These are phyloP conservation scores for Trametes meyenii DNA, from an alignment of 768 basidiomycete genomes.

Conservation along the genomic window DNA sequence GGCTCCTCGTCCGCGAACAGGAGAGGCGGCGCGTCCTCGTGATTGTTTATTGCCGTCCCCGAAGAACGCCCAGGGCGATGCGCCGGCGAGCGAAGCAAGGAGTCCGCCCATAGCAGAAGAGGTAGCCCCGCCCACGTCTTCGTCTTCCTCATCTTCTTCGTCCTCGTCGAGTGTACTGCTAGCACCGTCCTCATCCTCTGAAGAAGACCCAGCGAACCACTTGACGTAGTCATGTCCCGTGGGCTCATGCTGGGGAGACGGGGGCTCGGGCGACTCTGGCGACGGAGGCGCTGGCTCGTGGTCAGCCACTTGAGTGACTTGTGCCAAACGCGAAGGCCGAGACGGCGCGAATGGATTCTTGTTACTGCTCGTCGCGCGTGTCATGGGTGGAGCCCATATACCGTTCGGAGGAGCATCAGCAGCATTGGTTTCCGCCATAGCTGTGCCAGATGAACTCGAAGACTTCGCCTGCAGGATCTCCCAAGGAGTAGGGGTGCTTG, in stretches of 20 bases:
- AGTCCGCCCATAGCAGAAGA: conserved; percentile 6
- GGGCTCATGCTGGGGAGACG: conserved; percentile 12
- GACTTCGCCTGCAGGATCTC: conserved; percentile 10
- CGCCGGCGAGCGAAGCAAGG: conserved; percentile 16
- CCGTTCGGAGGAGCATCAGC: not conserved
- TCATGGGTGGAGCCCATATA: conserved; percentile 14
- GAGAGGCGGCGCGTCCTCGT: conserved; percentile 14
- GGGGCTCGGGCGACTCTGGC: conserved; percentile 20
- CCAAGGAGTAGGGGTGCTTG: conserved; percentile 4
- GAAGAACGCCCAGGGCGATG: conserved; percentile 19
- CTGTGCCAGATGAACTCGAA: not conserved
- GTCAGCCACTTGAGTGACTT: conserved; percentile 9
- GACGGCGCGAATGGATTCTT: conserved; percentile 18
- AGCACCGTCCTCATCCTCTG: conserved; percentile 15
- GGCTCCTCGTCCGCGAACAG: conserved; percentile 15
- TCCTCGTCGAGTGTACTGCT: conserved; percentile 9
- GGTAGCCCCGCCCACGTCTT: conserved; percentile 2
- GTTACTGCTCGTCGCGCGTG: conserved; percentile 10
- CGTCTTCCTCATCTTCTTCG: conserved; percentile 16
- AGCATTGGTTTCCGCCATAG: conserved; percentile 8
- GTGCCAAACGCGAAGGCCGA: conserved; percentile 18
- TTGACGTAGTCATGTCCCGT: conserved; percentile 17
- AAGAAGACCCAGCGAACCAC: conserved; percentile 23
- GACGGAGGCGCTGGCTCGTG: not conserved
- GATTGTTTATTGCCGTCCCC: conserved; percentile 8